A percentile compares a stretch with the other conserved stretches of the same genome.
phyloP scores from a whole-genome alignment of 2,329 filamentous ascomycete species.

The Neofusicoccum sp. region DNA sequence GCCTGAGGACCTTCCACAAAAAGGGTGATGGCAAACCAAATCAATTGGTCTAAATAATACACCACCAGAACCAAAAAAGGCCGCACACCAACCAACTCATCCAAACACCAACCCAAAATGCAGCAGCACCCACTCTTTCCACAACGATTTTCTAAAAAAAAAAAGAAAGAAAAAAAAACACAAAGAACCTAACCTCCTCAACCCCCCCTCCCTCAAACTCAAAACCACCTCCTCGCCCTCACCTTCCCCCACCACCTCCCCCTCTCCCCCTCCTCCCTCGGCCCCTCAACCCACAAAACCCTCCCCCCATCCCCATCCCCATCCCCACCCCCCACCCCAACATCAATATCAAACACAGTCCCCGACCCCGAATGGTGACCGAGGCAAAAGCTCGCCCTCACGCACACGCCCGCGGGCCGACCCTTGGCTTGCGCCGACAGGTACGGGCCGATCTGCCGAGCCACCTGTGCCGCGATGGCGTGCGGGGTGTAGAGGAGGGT shows the following conservation, averaged over 20 bases:
- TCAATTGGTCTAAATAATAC: too few relatives aligned
- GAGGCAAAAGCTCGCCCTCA: conserved; percentile 50
- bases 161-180: background rate
- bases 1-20: too few relatives aligned
- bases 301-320: conserved; percentile 16
- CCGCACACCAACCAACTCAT: too few relatives aligned
- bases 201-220: background rate
- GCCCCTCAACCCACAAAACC: conserved; percentile 44
- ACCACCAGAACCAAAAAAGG: too few relatives aligned
- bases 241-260: conserved; percentile 47
- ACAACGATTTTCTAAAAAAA: too few relatives aligned
- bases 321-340: conserved; percentile 37
- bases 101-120: too few relatives aligned
- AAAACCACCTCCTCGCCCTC: conserved; percentile 49
- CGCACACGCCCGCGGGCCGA: conserved; percentile 44
- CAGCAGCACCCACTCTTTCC: too few relatives aligned
- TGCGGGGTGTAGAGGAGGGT: conserved; percentile 43
- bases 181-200: background rate
- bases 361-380: conserved; percentile 34
- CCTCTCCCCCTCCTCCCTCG: conserved; percentile 48
- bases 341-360: conserved; percentile 51
- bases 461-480: conserved; percentile 45
- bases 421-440: conserved; percentile 45
- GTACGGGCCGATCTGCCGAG: conserved; percentile 42
- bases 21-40: too few relatives aligned